phyloP scores from a whole-genome alignment of 306 rosid species.

The Cercis canadensis region DNA sequence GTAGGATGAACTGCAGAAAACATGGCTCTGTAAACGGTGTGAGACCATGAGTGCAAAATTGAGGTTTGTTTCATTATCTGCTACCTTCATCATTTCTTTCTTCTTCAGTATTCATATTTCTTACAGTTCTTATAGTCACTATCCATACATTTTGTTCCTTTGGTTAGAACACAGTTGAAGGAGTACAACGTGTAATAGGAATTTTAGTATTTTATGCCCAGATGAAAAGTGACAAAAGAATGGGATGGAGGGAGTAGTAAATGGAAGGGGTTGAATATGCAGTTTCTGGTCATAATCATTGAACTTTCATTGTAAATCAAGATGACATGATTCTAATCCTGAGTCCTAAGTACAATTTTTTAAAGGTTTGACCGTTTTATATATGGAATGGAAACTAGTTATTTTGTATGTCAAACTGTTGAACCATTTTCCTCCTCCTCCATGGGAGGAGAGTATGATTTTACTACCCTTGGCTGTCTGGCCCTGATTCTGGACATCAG shows the following conservation, averaged over 20 bases:
- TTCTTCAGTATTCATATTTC: slow-evolving; percentile 23
- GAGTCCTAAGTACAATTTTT: neutral
- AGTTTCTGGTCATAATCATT: slow-evolving; percentile 21
- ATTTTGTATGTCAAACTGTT: neutral
- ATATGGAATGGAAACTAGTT: neutral
- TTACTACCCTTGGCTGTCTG: too few relatives aligned
- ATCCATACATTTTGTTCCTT: too few relatives aligned
- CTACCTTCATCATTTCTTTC: slow-evolving; percentile 22
- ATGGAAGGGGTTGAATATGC: neutral
- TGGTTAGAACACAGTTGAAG: too few relatives aligned
- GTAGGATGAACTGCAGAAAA: slow-evolving; percentile 87
- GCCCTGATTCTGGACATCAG: too few relatives aligned
- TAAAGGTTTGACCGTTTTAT: neutral
- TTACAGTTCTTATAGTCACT: neutral
- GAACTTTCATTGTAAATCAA: slow-evolving; percentile 6
- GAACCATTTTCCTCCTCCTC: neutral
- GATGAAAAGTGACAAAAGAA: neutral
- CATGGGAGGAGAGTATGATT: too few relatives aligned
- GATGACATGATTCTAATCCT: neutral
- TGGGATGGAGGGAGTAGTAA: neutral
- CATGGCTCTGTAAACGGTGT: slow-evolving; percentile 93
- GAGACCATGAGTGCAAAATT: slow-evolving; percentile 90
- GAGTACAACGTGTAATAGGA: slow-evolving; percentile 2
- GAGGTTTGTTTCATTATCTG: slow-evolving; percentile 60
- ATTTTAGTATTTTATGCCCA: slow-evolving; percentile 3